Percentiles rank a stretch among this genome's conserved stretches.
These are phyloP conservation scores for Tricholoma furcatifolium DNA, from an alignment of 768 basidiomycete species.

Conservation along the genomic window DNA sequence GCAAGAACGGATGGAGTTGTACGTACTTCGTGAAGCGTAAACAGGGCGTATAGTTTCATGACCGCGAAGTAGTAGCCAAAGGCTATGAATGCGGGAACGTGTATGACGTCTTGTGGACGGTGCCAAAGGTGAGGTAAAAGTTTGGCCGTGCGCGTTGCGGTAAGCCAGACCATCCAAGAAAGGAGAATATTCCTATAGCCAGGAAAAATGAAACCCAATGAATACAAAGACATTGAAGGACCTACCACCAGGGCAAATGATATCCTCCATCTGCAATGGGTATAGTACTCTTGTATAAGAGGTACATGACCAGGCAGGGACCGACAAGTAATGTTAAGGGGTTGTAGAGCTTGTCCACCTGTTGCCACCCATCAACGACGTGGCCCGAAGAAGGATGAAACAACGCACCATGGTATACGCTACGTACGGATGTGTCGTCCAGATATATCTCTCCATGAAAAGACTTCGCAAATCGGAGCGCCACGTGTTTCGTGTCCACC, in stretches of 20 bases:
- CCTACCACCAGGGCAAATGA: conserved; percentile 81
- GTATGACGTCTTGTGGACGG: conserved; percentile 71
- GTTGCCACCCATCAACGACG: neutral
- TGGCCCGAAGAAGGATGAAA: conserved; percentile 31
- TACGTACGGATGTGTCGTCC: conserved; percentile 89
- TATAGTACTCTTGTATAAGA: conserved; percentile 79
- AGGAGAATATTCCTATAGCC: conserved; percentile 60
- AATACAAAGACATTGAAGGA: conserved; percentile 10
- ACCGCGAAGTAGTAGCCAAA: conserved; percentile 95
- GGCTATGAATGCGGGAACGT: conserved; percentile 81
- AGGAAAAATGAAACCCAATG: conserved; percentile 11
- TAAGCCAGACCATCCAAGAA: conserved; percentile 70
- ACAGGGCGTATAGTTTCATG: conserved; percentile 92
- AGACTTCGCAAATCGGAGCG: conserved; percentile 83
- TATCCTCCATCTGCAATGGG: conserved; percentile 68
- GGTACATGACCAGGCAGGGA: conserved; percentile 71
- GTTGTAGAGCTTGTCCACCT: conserved; percentile 86
- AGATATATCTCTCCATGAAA: conserved; percentile 85
- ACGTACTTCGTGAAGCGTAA: conserved; percentile 81
- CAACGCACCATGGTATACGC: conserved; percentile 86
- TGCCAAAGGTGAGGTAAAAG: conserved; percentile 82
- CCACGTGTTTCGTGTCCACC: conserved; percentile 97
- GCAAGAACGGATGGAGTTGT: neutral
- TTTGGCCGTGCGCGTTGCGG: conserved; percentile 75
- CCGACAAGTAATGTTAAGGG: conserved; percentile 86